These are phyloP conservation scores for Elsinoe fawcettii DNA, from an alignment of 2,329 filamentous ascomycete genomes.

Conservation along the genomic window DNA sequence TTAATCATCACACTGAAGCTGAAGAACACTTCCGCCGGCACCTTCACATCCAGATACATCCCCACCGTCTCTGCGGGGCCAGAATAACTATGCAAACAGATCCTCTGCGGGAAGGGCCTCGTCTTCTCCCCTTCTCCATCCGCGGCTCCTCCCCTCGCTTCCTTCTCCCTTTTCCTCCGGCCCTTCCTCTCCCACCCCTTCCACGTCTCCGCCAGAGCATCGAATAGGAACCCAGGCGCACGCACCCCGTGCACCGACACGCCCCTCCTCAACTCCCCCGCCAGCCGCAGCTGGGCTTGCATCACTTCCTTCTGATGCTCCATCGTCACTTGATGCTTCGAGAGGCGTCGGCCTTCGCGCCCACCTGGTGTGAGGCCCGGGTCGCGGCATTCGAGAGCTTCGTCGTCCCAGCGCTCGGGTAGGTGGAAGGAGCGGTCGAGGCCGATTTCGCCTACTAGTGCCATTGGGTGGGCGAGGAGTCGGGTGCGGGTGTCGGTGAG, in stretches of 20 bases:
- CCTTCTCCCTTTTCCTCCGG: slow-evolving; percentile 25
- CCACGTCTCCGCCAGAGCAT: slow-evolving; percentile 59
- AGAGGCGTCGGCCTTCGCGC: slow-evolving; percentile 60
- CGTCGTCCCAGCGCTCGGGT: slow-evolving; percentile 50
- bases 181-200: slow-evolving; percentile 41
- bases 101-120: slow-evolving; percentile 67
- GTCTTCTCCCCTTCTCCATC: not conserved
- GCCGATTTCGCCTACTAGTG: slow-evolving; percentile 69
- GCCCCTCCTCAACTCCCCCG: slow-evolving; percentile 56
- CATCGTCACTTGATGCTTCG: slow-evolving; percentile 59
- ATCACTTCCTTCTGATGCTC: slow-evolving; percentile 62
- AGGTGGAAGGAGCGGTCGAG: slow-evolving; percentile 71
- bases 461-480: slow-evolving; percentile 51
- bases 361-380: slow-evolving; percentile 57
- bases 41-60: slow-evolving; percentile 65
- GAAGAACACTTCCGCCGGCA: slow-evolving; percentile 74
- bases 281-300: slow-evolving; percentile 60
- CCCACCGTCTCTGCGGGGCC: slow-evolving; percentile 65
- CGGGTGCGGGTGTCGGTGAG: slow-evolving; percentile 48
- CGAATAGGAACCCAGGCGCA: slow-evolving; percentile 63
- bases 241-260: slow-evolving; percentile 69
- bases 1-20: slow-evolving; percentile 86
- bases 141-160: slow-evolving; percentile 12
- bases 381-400: slow-evolving; percentile 36
- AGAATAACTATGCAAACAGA: slow-evolving; percentile 92